Evolutionary conservation across 805 yeast genomes (phyloP).

Genomic region (Myxozyma melibiosi): DNA sequence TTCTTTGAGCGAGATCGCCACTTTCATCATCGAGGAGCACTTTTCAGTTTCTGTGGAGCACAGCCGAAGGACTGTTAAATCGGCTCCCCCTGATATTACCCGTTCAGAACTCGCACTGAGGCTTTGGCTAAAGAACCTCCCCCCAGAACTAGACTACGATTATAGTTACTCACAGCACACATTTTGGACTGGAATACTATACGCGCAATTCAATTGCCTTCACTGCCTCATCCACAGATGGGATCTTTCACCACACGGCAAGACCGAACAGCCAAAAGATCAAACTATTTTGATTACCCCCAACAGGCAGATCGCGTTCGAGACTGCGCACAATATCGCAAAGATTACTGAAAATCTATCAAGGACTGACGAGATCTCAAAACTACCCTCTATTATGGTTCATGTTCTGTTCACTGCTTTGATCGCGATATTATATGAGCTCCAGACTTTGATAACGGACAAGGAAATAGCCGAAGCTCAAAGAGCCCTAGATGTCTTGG

Average conservation of each 20-base stretch:
- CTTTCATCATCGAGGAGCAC: conserved; percentile 67
- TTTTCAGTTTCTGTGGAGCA: conserved; percentile 67
- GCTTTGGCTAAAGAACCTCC: conserved; percentile 69
- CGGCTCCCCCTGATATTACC: conserved; percentile 51
- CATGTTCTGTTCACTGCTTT: conserved; percentile 64
- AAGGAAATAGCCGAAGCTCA: too few relatives aligned
- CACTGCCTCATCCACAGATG: conserved; percentile 71
- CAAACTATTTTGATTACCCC: conserved; percentile 49
- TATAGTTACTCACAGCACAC: conserved; percentile 57
- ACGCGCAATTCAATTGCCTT: conserved; percentile 69
- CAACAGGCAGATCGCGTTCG: conserved; percentile 79
- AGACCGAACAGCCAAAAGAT: neutral
- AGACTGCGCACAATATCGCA: conserved; percentile 74
- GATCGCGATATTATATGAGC: conserved; percentile 69
- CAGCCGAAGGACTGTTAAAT: conserved; percentile 47
- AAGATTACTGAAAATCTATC: conserved; percentile 59
- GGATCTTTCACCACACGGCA: conserved; percentile 49
- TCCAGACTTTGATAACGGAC: conserved; percentile 47
- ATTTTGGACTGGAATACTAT: conserved; percentile 58
- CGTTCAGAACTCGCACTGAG: conserved; percentile 77
- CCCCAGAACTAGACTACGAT: conserved; percentile 63
- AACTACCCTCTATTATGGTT: conserved; percentile 59
- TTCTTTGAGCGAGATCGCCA: conserved; percentile 68
- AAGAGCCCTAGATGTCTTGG: too few relatives aligned
- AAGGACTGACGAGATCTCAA: conserved; percentile 52